These are phyloP conservation scores for Hypoxylon cercidicola DNA, from an alignment of 495 filamentous ascomycete genomes.

Conservation along the genomic window DNA sequence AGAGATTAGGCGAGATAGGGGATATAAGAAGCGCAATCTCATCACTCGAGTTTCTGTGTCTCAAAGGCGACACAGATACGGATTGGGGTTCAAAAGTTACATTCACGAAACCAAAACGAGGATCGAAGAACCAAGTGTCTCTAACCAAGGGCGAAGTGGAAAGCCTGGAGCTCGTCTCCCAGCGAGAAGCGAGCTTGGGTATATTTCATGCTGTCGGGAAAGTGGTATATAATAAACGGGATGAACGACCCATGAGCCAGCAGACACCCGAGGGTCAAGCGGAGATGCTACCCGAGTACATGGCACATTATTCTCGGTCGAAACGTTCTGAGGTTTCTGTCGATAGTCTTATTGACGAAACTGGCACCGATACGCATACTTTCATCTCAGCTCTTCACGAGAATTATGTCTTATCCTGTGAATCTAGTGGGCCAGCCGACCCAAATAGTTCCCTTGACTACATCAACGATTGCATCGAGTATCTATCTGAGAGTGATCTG, in stretches of 20 bases:
- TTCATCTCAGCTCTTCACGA: constrained; percentile 95
- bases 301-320: constrained; percentile 68
- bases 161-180: constrained; percentile 77
- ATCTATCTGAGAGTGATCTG: constrained; percentile 86
- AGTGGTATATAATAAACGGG: constrained; percentile 92
- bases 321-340: constrained; percentile 76
- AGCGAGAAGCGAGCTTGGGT: constrained; percentile 85
- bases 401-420: constrained; percentile 89
- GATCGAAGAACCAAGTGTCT: constrained; percentile 60
- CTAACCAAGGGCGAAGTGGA: constrained; percentile 78
- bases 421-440: constrained; percentile 61
- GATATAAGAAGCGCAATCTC: constrained; percentile 93
- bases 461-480: constrained; percentile 77
- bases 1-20: constrained; percentile 80
- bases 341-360: constrained; percentile 84
- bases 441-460: constrained; percentile 69
- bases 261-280: constrained; percentile 48
- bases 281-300: constrained; percentile 67
- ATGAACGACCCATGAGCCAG: constrained; percentile 48
- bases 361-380: constrained; percentile 86
- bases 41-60: constrained; percentile 87
- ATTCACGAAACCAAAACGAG: constrained; percentile 70
- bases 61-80: constrained; percentile 72
- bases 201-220: constrained; percentile 98
- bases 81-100: constrained; percentile 74